These are phyloP conservation scores for Fusarium ambrosium DNA, from an alignment of 2,329 filamentous ascomycete genomes.

Conservation along the genomic window DNA sequence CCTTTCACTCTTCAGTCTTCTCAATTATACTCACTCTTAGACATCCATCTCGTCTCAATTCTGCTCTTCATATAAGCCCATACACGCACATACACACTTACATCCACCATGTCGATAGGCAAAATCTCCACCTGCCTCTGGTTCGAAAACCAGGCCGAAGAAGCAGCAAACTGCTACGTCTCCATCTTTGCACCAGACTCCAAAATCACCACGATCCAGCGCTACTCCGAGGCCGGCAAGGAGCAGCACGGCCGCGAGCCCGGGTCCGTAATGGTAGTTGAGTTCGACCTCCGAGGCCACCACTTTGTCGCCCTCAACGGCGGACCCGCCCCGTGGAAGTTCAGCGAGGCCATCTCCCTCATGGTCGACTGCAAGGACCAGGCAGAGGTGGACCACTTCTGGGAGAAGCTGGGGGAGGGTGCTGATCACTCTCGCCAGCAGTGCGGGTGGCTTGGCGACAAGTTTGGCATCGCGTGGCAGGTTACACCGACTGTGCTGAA, in stretches of 20 bases:
- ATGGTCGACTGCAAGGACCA: constrained; percentile 61
- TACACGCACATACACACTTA: background rate
- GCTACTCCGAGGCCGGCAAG: constrained; percentile 48
- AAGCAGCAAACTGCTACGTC: constrained; percentile 58
- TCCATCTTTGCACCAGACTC: constrained; percentile 57
- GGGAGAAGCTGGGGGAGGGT: constrained; percentile 57
- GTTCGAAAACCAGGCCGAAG: constrained; percentile 58
- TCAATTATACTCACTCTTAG: background rate
- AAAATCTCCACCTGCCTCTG: constrained; percentile 55
- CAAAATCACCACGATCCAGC: constrained; percentile 51
- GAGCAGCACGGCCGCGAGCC: constrained; percentile 50
- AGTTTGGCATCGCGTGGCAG: constrained; percentile 63
- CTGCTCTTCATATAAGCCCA: background rate
- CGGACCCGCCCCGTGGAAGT: constrained; percentile 55
- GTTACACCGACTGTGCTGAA: constrained; percentile 56
- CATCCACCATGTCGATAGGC: constrained; percentile 33
- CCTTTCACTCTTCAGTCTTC: background rate
- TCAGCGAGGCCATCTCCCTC: constrained; percentile 58
- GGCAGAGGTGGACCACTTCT: constrained; percentile 63
- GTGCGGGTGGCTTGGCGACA: constrained; percentile 62
- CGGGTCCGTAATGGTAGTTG: constrained; percentile 52
- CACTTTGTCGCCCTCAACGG: constrained; percentile 60
- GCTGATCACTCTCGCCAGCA: constrained; percentile 53
- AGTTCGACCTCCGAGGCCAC: constrained; percentile 57
- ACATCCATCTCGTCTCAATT: background rate